These are phyloP conservation scores for Boletus coccyginus DNA, from an alignment of 768 basidiomycete genomes.

Conservation along the genomic window DNA sequence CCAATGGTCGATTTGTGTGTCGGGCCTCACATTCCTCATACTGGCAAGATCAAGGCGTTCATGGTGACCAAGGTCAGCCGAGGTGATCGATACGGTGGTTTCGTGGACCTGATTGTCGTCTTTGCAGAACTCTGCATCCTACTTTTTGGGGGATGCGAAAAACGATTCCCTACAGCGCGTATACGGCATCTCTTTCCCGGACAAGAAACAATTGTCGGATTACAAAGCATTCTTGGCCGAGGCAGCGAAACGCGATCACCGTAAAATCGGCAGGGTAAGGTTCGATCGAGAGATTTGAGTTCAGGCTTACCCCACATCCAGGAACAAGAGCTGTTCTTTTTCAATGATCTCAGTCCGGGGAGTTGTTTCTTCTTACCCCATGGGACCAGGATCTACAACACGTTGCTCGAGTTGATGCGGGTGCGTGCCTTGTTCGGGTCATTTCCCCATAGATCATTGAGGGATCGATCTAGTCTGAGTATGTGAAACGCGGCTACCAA, in stretches of 20 bases:
- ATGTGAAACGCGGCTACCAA: conserved; percentile 93
- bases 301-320: conserved; percentile 22
- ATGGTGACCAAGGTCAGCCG: conserved; percentile 85
- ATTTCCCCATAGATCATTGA: conserved; percentile 5
- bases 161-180: conserved; percentile 96
- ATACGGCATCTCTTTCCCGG: conserved; percentile 98
- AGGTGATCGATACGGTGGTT: neutral
- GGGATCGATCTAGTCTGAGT: conserved; percentile 61
- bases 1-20: conserved; percentile 98
- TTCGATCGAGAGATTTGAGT: neutral
- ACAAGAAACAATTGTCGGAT: conserved; percentile 90
- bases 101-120: neutral
- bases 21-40: conserved; percentile 97
- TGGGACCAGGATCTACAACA: conserved; percentile 95
- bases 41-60: conserved; percentile 95
- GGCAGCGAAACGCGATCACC: conserved; percentile 96
- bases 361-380: conserved; percentile 97
- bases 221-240: conserved; percentile 96
- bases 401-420: conserved; percentile 85
- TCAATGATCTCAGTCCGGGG: conserved; percentile 95
- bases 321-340: conserved; percentile 99
- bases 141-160: conserved; percentile 91
- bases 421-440: conserved; percentile 43
- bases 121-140: conserved; percentile 88
- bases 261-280: conserved; percentile 85